phyloP scores from a whole-genome alignment of 1,284 basidiomycete genomes.

The Irpex rosettiformis region DNA sequence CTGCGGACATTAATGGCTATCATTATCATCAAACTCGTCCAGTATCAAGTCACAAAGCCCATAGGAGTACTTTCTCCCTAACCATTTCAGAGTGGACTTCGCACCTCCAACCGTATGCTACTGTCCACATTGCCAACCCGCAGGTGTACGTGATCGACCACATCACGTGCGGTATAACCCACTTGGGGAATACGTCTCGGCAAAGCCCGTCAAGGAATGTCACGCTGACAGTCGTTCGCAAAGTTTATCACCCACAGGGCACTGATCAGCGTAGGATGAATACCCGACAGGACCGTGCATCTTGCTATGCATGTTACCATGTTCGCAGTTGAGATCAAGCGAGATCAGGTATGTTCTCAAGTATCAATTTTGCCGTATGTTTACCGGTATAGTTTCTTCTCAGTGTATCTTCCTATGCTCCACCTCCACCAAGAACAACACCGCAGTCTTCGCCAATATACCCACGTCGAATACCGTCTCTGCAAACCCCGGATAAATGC shows the following conservation, averaged over 20 bases:
- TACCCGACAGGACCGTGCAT: neutral
- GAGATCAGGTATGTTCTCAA: neutral
- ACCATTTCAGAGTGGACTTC: too few species aligned
- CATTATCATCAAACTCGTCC: too few species aligned
- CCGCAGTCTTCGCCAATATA: neutral
- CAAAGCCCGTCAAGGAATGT: neutral
- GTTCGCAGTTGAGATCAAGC: neutral
- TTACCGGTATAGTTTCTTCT: neutral
- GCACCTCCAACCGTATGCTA: too few species aligned
- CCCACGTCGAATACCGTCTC: neutral
- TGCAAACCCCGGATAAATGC: constrained; percentile 8
- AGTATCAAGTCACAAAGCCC: too few species aligned
- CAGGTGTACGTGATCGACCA: too few species aligned
- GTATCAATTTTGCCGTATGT: neutral
- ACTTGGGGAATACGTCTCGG: too few species aligned
- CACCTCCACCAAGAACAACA: neutral
- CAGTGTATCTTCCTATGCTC: neutral
- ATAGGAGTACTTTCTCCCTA: too few species aligned
- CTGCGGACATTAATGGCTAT: too few species aligned
- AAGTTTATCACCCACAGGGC: neutral
- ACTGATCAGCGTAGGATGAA: neutral
- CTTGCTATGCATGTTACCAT: neutral
- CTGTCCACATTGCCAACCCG: too few species aligned
- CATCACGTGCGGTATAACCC: too few species aligned
- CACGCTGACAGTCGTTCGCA: neutral